Base-by-base conservation (phyloP, 768 basidiomycete species). In the Rhodosporidiobolus sp. region DNA sequence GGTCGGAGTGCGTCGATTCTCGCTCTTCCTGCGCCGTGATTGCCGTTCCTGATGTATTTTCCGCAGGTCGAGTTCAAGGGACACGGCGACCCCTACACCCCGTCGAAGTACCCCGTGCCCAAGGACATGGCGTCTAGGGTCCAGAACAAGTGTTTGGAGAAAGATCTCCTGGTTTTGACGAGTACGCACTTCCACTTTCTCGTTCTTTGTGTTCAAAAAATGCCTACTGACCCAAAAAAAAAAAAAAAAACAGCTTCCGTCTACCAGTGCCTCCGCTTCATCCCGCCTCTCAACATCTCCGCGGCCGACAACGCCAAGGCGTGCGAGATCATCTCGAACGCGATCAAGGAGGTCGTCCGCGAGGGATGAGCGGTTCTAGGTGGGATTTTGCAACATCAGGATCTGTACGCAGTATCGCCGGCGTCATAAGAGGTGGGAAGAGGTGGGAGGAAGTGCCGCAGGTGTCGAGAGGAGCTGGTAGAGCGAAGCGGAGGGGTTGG, bases 281-380 rank as follows among this genome's bases (percentile, higher is more conserved):
- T 98, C 78, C 95, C 95, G 8, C 87, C 95, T 24, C 81, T 97
- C 77, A 94, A 92, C 79, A 86, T 95, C 73, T 86, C 85, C 32
- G 81, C 86, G 80, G 86, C 84, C 79, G 92, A 97, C 79, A 82
- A 96, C 83, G 84, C 82, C 77, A 72, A 70, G 67, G 74, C 61
- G 24, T 62, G 57, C 65, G 62, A 53, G 16, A 65, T 76, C 62
- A 72, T 79, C 68, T 48, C 57, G 38, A 32, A 72, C 35, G 68
- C 77, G 17, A 74, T 79, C 68, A 38, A 34, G 7, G 78, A 77
- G 58, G 78, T 79, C 38, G 75, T 72, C 49, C 54, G 65, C 43
- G 78, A 79, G 62, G 75, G 73, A 12, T 77, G 63, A 60, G 38
- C 14, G 38, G 8, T 43, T 14, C 8, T 43, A 43, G 38, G 38